These are phyloP conservation scores for Syncephalastrum monosporum DNA, from an alignment of 371 early-diverging fungal genomes.

Conservation along the genomic window DNA sequence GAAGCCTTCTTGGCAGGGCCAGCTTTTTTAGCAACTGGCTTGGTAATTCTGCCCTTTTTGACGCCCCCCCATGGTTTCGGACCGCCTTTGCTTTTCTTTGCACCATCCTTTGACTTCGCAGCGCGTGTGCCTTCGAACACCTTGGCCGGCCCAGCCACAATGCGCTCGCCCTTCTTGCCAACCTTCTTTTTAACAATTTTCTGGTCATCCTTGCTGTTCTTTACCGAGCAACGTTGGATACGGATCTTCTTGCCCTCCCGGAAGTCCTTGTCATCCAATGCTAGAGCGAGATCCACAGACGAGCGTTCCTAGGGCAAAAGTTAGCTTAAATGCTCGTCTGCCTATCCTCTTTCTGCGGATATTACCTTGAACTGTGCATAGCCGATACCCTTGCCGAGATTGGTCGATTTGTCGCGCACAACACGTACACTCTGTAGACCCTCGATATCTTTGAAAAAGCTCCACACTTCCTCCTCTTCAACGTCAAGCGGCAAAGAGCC, in stretches of 20 bases:
- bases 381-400: slow-evolving; percentile 94
- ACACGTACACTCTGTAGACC: slow-evolving; percentile 84
- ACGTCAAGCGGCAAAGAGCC: slow-evolving; percentile 90
- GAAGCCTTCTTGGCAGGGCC: too few relatives aligned
- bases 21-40: too few relatives aligned
- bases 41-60: too few relatives aligned
- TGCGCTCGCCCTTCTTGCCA: slow-evolving; percentile 34
- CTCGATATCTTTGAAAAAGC: slow-evolving; percentile 79
- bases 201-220: slow-evolving; percentile 16
- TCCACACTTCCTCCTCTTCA: slow-evolving; percentile 87
- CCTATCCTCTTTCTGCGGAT: too few relatives aligned
- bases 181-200: slow-evolving; percentile 42
- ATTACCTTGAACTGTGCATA: slow-evolving; percentile 74
- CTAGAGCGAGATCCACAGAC: slow-evolving; percentile 75
- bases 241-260: slow-evolving; percentile 58
- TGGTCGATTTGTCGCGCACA: slow-evolving; percentile 83
- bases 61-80: neutral
- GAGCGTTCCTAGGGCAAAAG: too few relatives aligned
- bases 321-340: too few relatives aligned
- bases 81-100: neutral
- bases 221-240: slow-evolving; percentile 57
- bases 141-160: slow-evolving; percentile 29
- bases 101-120: slow-evolving; percentile 29
- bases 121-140: slow-evolving; percentile 64
- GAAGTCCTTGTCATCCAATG: slow-evolving; percentile 73